A percentile compares a stretch with the other conserved stretches of the same genome.
phyloP scores from a whole-genome alignment of 768 basidiomycete species.

The Suillus subalutaceus region DNA sequence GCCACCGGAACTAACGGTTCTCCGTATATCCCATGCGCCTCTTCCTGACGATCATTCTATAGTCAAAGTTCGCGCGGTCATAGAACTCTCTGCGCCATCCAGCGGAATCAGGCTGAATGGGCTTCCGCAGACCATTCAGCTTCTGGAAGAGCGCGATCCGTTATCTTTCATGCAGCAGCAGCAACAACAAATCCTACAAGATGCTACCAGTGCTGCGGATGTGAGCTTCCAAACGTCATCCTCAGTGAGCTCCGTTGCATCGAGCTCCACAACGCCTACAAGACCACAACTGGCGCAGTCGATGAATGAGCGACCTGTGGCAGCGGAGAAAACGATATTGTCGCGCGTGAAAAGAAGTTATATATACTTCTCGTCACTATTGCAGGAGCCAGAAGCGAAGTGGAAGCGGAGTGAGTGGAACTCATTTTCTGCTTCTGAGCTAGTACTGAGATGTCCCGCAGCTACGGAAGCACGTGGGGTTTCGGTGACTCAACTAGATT shows the following conservation, averaged over 20 bases:
- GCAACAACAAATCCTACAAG: conserved; percentile 63
- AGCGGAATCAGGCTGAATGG: conserved; percentile 88
- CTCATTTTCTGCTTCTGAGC: conserved; percentile 14
- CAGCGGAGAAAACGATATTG: conserved; percentile 81
- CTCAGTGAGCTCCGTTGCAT: conserved; percentile 55
- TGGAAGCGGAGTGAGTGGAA: conserved; percentile 80
- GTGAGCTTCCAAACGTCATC: conserved; percentile 70
- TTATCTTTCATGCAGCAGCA: conserved; percentile 43
- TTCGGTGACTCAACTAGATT: conserved; percentile 92
- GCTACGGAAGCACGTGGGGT: conserved; percentile 89
- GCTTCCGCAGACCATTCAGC: conserved; percentile 66
- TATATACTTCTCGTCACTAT: conserved; percentile 94
- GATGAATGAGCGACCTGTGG: conserved; percentile 51
- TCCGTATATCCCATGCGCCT: conserved; percentile 73
- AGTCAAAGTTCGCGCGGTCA: conserved; percentile 75
- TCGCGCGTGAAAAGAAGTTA: conserved; percentile 90
- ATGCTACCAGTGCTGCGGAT: conserved; percentile 69
- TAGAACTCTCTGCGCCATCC: conserved; percentile 80
- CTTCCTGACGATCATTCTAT: conserved; percentile 76
- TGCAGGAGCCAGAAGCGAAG: conserved; percentile 98
- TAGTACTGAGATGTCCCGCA: conserved; percentile 31
- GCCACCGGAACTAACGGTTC: conserved; percentile 52
- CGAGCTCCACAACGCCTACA: conserved; percentile 34
- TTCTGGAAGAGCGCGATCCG: conserved; percentile 69
- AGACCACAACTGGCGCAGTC: conserved; percentile 39